phyloP scores from a whole-genome alignment of 352 stramenopile genomes.

The Globisporangium cylindrosporum region DNA sequence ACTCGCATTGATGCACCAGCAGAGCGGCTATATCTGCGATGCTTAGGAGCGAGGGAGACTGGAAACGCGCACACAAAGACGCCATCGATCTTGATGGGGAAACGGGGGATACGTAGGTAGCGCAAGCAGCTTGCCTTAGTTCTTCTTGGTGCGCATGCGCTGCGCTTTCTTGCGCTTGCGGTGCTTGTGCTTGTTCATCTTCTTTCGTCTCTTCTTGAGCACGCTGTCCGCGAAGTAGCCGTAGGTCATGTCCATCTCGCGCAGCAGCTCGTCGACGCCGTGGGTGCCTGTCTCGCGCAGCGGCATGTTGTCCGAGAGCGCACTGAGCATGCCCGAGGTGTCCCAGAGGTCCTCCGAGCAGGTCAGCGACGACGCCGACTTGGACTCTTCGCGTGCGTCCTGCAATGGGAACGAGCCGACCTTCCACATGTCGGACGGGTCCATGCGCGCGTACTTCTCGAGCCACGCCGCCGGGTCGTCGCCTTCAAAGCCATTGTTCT shows the following conservation, averaged over 20 bases:
- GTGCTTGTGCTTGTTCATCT: conserved; percentile 94
- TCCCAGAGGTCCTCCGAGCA: conserved; percentile 71
- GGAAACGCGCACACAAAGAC: not conserved
- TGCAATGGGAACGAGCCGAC: conserved; percentile 70
- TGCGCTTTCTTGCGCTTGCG: conserved; percentile 87
- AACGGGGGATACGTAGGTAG: not conserved
- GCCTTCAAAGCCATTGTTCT: conserved; percentile 20
- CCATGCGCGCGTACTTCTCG: conserved; percentile 56
- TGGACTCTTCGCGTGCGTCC: conserved; percentile 21
- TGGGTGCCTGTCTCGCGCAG: conserved; percentile 41
- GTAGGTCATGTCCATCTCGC: conserved; percentile 51
- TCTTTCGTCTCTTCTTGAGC: conserved; percentile 89
- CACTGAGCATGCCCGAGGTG: conserved; percentile 78
- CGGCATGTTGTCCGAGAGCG: conserved; percentile 54
- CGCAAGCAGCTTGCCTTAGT: conserved; percentile 36
- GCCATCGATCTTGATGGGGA: not conserved
- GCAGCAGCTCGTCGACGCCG: conserved; percentile 55
- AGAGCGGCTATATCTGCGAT: not conserved
- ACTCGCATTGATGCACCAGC: not conserved
- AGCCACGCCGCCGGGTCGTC: conserved; percentile 57
- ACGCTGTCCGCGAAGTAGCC: conserved; percentile 83
- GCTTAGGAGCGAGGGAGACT: not conserved
- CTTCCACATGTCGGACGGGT: conserved; percentile 70
- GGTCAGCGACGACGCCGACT: conserved; percentile 23
- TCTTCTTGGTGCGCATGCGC: conserved; percentile 89